Base-by-base conservation (phyloP, 2,329 filamentous ascomycete genomes). In the Arachnopeziza araneosa region DNA sequence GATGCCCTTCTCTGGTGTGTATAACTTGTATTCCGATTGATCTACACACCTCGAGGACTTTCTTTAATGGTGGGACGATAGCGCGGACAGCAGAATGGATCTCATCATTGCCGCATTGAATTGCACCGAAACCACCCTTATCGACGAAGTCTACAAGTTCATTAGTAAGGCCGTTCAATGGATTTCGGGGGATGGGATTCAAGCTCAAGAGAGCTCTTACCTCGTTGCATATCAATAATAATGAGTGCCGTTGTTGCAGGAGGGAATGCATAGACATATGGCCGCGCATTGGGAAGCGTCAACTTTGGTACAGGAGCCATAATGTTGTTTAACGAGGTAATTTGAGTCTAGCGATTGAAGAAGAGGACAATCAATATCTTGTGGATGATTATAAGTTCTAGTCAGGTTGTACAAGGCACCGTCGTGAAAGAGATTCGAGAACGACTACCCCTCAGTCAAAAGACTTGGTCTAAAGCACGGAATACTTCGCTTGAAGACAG, bases 1-100 rank as follows among this genome's bases (percentile, higher is more conserved):
- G 77, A 64, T 83, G 80, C n/a, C 78, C 80, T 71, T 82, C 79
- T 22, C 80, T 73, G 8, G 80, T 82, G 67, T 82, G 78, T 48
- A 78, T 75, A n/a, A 82, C 68, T 24, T 76, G 74, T 24, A 78
- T 74, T 1, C 74, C 73, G 22, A 74, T 66, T 0, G 66, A 58
- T 8, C 80, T 76, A 58, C 75, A 79, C 0, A 73, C 68, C 19
- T 72, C 68, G 2, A 83, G 75, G n/a, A 80, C 74, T 4, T 69
- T 69, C 24, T 72, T 69, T 36, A 80, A 67, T 1, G 70, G 72
- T 0, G 78, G 79, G 8, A 81, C 78, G 48, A 83, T 75, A 22
- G 72, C 68, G n/a, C 75, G 73, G 36, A 77, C 76, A 9, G 71
- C 68, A 1, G 71, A 65, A 70, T 63, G 83, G 65, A 56, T 78